phyloP scores from a whole-genome alignment of 768 basidiomycete genomes.

The Trametes meyenii region DNA sequence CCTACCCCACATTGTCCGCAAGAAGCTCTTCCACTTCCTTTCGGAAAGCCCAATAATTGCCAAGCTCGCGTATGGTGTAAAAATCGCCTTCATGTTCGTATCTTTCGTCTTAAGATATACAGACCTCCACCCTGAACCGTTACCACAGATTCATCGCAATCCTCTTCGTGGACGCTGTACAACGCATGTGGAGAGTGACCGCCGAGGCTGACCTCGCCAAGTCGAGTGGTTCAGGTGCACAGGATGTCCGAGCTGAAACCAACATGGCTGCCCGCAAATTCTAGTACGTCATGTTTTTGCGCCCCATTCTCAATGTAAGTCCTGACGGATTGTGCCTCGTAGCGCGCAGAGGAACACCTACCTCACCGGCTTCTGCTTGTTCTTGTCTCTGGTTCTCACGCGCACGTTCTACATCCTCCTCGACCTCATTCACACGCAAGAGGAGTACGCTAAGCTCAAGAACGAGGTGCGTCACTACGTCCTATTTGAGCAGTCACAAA shows the following conservation, averaged over 20 bases:
- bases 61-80: constrained; percentile 87
- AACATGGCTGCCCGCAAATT: constrained; percentile 91
- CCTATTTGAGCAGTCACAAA: not conserved
- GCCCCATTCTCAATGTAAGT: not conserved
- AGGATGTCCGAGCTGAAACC: constrained; percentile 79
- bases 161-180: constrained; percentile 89
- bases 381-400: constrained; percentile 93
- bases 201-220: constrained; percentile 74
- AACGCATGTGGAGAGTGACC: constrained; percentile 85
- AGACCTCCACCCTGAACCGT: not conserved
- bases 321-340: not conserved
- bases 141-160: constrained; percentile 74
- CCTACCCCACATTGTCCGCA: constrained; percentile 75
- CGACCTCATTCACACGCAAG: constrained; percentile 89
- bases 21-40: constrained; percentile 71
- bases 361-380: constrained; percentile 90
- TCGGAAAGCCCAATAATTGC: constrained; percentile 71
- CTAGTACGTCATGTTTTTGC: constrained; percentile 53
- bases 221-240: constrained; percentile 47
- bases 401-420: constrained; percentile 91
- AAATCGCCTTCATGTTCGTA: constrained; percentile 90
- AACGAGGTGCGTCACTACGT: constrained; percentile 38
- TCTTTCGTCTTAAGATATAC: no score
- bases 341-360: constrained; percentile 92
- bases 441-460: constrained; percentile 85